A percentile compares a stretch with the other conserved stretches of the same genome.
Evolutionary conservation across 208 protist species (phyloP).

Genomic region (Trypanosomatidae sp.): DNA sequence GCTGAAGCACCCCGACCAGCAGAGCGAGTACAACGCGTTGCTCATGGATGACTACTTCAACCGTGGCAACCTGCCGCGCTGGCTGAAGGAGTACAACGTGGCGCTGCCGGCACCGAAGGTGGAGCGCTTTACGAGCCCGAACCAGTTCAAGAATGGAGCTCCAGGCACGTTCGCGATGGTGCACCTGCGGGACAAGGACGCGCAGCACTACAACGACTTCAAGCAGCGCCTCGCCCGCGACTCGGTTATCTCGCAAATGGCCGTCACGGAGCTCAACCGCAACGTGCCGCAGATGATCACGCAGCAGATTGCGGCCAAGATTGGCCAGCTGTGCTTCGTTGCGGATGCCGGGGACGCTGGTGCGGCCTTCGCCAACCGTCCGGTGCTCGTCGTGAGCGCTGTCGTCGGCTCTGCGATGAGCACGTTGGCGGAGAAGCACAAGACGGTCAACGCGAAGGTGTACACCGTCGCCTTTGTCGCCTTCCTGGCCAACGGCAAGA

Average conservation of each 20-base stretch:
- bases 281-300: conserved; percentile 48
- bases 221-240: conserved; percentile 30
- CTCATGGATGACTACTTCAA: conserved; percentile 38
- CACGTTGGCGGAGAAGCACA: conserved; percentile 13
- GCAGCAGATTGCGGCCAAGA: conserved; percentile 62
- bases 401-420: conserved; percentile 31
- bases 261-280: conserved; percentile 24
- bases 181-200: conserved; percentile 24
- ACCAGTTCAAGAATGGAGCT: conserved; percentile 6
- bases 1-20: conserved; percentile 26
- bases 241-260: conserved; percentile 48
- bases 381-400: conserved; percentile 44
- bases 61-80: neutral
- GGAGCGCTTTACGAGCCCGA: conserved; percentile 7
- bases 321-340: conserved; percentile 46
- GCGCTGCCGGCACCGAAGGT: conserved; percentile 16
- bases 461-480: conserved; percentile 51
- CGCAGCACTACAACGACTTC: conserved; percentile 29
- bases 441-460: conserved; percentile 12
- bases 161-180: conserved; percentile 26
- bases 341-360: conserved; percentile 29
- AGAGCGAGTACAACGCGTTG: conserved; percentile 13
- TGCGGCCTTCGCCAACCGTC: conserved; percentile 7
- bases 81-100: conserved; percentile 39
- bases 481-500: conserved; percentile 37